A percentile compares a stretch with the other conserved stretches of the same genome.
Evolutionary conservation across 352 stramenopile genomes (phyloP).

Genomic region (Phytophthora megakarya): DNA sequence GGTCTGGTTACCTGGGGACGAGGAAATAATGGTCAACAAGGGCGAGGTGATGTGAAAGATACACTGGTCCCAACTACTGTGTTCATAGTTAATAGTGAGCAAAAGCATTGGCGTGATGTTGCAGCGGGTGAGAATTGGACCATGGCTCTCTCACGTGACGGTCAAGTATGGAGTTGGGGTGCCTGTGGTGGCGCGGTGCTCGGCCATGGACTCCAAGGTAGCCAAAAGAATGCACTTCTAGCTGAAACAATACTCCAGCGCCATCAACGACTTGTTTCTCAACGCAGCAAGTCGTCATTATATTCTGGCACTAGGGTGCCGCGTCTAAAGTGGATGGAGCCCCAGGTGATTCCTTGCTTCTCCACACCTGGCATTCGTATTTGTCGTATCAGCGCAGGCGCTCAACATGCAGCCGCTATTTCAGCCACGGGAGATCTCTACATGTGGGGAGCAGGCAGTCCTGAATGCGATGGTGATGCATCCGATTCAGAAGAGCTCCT

Average conservation of each 20-base stretch:
- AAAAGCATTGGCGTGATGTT: conserved; percentile 48
- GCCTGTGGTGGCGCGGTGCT: conserved; percentile 67
- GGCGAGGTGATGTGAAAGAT: conserved; percentile 55
- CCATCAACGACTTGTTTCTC: conserved; percentile 40
- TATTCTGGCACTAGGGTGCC: conserved; percentile 23
- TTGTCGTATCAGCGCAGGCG: conserved; percentile 77
- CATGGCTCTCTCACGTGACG: conserved; percentile 68
- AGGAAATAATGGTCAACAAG: conserved; percentile 81
- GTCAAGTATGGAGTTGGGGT: conserved; percentile 85
- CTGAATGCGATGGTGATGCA: not conserved
- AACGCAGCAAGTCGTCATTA: conserved; percentile 2
- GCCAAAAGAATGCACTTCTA: conserved; percentile 26
- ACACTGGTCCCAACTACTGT: conserved; percentile 31
- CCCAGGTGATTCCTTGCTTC: conserved; percentile 53
- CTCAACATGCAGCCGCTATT: conserved; percentile 87
- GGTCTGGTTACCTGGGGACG: conserved; percentile 78
- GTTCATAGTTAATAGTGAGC: conserved; percentile 3
- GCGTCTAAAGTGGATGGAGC: conserved; percentile 48
- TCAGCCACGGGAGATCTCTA: conserved; percentile 90
- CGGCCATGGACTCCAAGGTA: conserved; percentile 40
- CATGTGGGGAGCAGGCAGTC: conserved; percentile 74
- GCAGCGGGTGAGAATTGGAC: conserved; percentile 78
- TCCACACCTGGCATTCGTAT: conserved; percentile 40
- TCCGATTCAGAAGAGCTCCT: conserved; percentile 2
- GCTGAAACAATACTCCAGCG: conserved; percentile 52